A percentile compares a stretch with the other conserved stretches of the same genome.
Conservation (phyloP, 495 filamentous ascomycete species). For the Penicillium simplicissimum region DNA sequence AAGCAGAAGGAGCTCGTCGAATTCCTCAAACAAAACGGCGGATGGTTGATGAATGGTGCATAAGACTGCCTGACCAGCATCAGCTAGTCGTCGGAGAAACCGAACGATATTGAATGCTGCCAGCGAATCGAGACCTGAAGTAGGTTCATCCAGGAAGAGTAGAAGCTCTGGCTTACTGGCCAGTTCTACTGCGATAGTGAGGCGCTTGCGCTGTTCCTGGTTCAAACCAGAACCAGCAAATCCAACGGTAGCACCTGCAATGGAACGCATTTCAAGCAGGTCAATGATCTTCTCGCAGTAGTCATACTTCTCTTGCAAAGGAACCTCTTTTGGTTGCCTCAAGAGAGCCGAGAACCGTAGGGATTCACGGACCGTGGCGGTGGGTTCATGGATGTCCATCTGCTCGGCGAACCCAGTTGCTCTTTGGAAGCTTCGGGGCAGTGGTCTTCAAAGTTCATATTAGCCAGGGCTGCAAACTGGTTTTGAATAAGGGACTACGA, state of each 20-base stretch:
- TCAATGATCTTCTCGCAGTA: slow-evolving; percentile 63
- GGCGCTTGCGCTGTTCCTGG: slow-evolving; percentile 62
- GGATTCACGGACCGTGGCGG: slow-evolving; percentile 62
- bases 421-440: slow-evolving; percentile 50
- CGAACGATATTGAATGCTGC: slow-evolving; percentile 67
- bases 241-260: slow-evolving; percentile 59
- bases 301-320: slow-evolving; percentile 60
- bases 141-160: slow-evolving; percentile 78
- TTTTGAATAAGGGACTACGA: not conserved
- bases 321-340: slow-evolving; percentile 56
- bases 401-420: slow-evolving; percentile 64
- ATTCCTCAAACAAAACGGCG: slow-evolving; percentile 69
- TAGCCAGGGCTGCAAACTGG: not conserved
- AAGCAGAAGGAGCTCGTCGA: slow-evolving; percentile 70
- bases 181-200: slow-evolving; percentile 71
- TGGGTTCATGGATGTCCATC: slow-evolving; percentile 63
- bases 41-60: slow-evolving; percentile 85
- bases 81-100: slow-evolving; percentile 64
- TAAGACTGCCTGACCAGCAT: slow-evolving; percentile 69
- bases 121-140: slow-evolving; percentile 67
- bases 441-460: slow-evolving; percentile 28
- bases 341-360: slow-evolving; percentile 60
- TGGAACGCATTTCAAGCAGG: slow-evolving; percentile 59
- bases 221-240: slow-evolving; percentile 54
- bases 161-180: slow-evolving; percentile 66